phyloP scores from a whole-genome alignment of 306 rosid species.

The Erythrophleum fordii region DNA sequence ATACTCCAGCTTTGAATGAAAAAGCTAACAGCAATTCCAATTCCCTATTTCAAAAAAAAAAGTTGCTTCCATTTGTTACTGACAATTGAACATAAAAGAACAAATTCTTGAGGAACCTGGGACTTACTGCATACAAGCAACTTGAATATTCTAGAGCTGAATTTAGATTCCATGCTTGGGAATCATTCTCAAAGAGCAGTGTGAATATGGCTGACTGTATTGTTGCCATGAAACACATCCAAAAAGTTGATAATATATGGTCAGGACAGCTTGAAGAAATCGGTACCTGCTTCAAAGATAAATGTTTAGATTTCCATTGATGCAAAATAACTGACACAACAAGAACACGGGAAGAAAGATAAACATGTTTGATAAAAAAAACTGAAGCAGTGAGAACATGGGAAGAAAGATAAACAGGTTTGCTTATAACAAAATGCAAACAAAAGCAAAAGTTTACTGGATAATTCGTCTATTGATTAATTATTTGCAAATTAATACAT shows the following conservation, averaged over 20 bases:
- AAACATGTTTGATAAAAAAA: no score
- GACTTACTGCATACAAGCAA: conserved; percentile 73
- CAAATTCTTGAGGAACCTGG: not conserved
- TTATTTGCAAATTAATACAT: no score
- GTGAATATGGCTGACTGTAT: conserved; percentile 54
- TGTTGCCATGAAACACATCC: conserved; percentile 67
- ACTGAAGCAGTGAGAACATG: no score
- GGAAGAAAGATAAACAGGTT: no score
- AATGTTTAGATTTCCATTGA: not conserved
- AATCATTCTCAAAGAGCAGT: conserved; percentile 45
- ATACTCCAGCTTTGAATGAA: conserved; percentile 73
- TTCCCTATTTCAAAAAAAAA: conserved; percentile 52
- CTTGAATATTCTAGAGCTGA: conserved; percentile 56
- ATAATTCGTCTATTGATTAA: no score
- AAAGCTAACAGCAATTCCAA: conserved; percentile 59
- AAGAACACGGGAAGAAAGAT: no score
- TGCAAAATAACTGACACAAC: not conserved
- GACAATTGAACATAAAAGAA: not conserved
- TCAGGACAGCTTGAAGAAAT: conserved; percentile 64
- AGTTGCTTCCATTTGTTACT: not conserved
- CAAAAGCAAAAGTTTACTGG: no score
- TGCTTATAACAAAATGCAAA: no score
- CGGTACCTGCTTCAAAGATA: conserved; percentile 54
- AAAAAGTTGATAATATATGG: conserved; percentile 58
- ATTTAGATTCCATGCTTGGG: conserved; percentile 51